Evolutionary conservation across 495 filamentous ascomycete genomes (phyloP), one percentile per base, ranked within the genome.

Genomic region (Evernia prunastri): DNA sequence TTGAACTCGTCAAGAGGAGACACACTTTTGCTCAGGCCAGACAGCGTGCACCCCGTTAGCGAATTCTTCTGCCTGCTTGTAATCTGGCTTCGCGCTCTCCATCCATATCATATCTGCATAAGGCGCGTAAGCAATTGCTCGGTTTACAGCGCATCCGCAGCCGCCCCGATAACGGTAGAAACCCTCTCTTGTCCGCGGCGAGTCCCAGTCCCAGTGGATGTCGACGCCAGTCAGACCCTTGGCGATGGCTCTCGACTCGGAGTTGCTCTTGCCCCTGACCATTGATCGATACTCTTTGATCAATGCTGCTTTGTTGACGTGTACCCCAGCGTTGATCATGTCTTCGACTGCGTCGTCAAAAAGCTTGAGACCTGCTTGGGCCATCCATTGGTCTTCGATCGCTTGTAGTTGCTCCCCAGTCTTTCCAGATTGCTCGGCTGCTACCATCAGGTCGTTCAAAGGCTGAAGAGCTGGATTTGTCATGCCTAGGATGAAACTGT

Each of bases 81-180:
- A 97, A 74, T 97, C 94, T 53, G 94, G 94, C 61, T 96, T 80
- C 77, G 96, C 96, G 80, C 86, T 90, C 85, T 98, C 94, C 94
- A 98, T 98, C 94, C 94, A 98, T 75, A 98, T 90, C 69, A 96
- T 81, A 71, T 98, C 94, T 56, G 88, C 87, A 78, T 96, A 97
- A 12, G 94, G 95, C 4, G 91, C 95, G 72, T 92, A 98, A 4
- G 94, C 90, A 49, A 95, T 77, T 7, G 91, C 94, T 42, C 94
- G 85, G 80, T 96, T 96, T 69, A 98, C 82, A 36, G 91, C 90
- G 72, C 91, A 96, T 71, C 91, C 86, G 68, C 90, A 96, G 61
- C 94, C 94, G 64, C 95, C 94, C 75, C 89, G 78, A 73, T 96
- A 87, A 51, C 94, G 81, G 78, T 97, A 97, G 82, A 85, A 98